Evolutionary conservation across 352 stramenopile species (phyloP).

Genomic region (Pythium aristosporum): DNA sequence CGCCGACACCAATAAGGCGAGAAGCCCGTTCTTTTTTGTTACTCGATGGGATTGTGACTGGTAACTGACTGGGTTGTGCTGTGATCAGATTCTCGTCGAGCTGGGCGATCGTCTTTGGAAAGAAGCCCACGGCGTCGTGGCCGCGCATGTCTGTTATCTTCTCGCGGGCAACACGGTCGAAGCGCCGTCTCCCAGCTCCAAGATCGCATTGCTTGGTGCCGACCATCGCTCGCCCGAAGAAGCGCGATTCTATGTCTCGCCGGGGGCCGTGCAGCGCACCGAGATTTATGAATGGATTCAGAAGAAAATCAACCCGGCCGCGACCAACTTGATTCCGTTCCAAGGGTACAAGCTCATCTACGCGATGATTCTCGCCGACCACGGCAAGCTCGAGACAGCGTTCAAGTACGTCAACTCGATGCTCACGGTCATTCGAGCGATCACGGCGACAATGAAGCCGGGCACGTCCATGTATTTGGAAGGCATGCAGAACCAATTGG

Average conservation of each 20-base stretch:
- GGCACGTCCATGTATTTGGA: constrained; percentile 86
- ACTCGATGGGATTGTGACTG: neutral
- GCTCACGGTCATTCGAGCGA: constrained; percentile 68
- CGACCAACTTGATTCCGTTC: constrained; percentile 78
- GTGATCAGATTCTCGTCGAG: constrained; percentile 59
- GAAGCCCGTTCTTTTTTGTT: neutral
- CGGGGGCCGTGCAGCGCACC: constrained; percentile 72
- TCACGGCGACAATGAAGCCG: constrained; percentile 80
- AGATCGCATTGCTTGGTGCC: constrained; percentile 78
- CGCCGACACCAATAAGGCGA: constrained; percentile 72
- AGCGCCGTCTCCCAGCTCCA: constrained; percentile 68
- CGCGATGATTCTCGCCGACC: constrained; percentile 80
- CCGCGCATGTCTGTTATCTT: constrained; percentile 83
- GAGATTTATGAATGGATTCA: constrained; percentile 87
- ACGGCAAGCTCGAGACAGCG: constrained; percentile 77
- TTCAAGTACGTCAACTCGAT: constrained; percentile 90
- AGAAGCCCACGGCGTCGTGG: constrained; percentile 58
- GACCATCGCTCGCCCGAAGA: constrained; percentile 70
- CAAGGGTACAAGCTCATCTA: constrained; percentile 91
- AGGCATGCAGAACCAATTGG: constrained; percentile 86
- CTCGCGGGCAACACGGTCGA: constrained; percentile 70
- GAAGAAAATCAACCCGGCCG: constrained; percentile 49
- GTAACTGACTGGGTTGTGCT: neutral
- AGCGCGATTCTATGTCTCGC: constrained; percentile 83
- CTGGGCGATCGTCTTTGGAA: constrained; percentile 83